Percentiles rank a stretch among this genome's conserved stretches.
Evolutionary conservation across 176 grass and related monocot genomes (phyloP).

Genomic region (Rhynchospora tenuis): DNA sequence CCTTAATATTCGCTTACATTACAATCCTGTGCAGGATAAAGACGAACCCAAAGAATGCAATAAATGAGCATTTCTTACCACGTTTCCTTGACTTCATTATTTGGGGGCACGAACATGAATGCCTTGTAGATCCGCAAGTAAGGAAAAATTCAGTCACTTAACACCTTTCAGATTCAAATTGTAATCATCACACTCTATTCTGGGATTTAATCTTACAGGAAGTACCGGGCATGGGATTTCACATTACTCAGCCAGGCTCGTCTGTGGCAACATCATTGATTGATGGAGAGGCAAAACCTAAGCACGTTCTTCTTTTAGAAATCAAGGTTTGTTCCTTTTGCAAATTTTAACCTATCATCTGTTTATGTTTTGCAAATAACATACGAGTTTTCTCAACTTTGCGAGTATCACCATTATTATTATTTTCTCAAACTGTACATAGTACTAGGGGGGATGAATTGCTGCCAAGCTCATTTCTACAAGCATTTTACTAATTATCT

Average conservation of each 20-base stretch:
- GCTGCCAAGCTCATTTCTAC: background rate
- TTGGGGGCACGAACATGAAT: conserved; percentile 94
- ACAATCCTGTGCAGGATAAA: conserved; percentile 37
- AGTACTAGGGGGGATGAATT: background rate
- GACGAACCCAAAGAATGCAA: conserved; percentile 36
- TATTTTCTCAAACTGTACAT: background rate
- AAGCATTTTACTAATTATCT: background rate
- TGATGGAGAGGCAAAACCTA: conserved; percentile 60
- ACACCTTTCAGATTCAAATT: background rate
- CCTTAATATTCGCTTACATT: conserved; percentile 1
- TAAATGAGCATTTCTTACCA: conserved; percentile 62
- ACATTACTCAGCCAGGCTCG: conserved; percentile 83
- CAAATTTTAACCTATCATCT: background rate
- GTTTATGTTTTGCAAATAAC: background rate
- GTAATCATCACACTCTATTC: background rate
- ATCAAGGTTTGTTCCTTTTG: conserved; percentile 45
- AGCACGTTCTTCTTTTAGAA: conserved; percentile 74
- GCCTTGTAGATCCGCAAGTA: conserved; percentile 72
- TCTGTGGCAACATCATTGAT: conserved; percentile 76
- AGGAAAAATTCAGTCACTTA: conserved; percentile 8
- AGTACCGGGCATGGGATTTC: conserved; percentile 70
- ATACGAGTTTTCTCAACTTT: background rate
- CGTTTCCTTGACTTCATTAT: conserved; percentile 70
- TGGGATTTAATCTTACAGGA: conserved; percentile 38
- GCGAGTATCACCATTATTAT: background rate